Evolutionary conservation across 2,329 filamentous ascomycete genomes (phyloP), one percentile per base, ranked within the genome.

Genomic region (Endothia cerciana): DNA sequence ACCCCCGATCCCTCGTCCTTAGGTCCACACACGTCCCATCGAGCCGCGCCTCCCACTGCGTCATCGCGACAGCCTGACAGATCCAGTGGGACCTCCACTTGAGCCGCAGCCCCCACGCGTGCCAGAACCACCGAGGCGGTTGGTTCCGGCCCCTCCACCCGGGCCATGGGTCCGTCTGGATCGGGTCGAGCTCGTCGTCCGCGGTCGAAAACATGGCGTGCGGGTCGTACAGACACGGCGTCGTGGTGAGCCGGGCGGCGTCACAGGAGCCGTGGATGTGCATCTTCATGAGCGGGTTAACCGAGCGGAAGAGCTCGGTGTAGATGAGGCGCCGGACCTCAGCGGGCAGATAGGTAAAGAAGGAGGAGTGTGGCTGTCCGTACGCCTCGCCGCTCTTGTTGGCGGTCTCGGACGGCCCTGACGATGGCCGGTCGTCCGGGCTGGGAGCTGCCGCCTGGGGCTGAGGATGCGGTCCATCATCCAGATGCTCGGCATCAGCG

Each of bases 11-110:
- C 41, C 19, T 8, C 2, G 25, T 28, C 28, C 55, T 59, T 30
- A 65, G 38, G 17, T 67, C 67, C 30, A 62, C 41, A 60, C 61
- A 66, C 17, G 61, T 68, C 2, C 62, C 64, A 4, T 60, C 58
- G 3, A 62, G 69, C 8, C 17, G 33, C 13, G 67, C 63, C 36
- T 69, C 65, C 71, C 72, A 73, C 6, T 65, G 63, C 43, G 57
- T 25, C 68, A 72, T 72, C 15, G 69, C 40, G 22, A 63, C 67
- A 2, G 67, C 64, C 69, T 74, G 72, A 53, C 72, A 74, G 43
- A 67, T 64, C 71, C 71, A 72, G 62, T 74, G 72, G 25, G 61
- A 62, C 8, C 69, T 70, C 72, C 72, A 74, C 30, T 69, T 60
- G 33, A 72, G 45, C 1, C 71, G 66, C 60, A 70, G 45, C 1